Conservation (phyloP, 2,329 filamentous ascomycete species). For the Triangularia setosa region DNA sequence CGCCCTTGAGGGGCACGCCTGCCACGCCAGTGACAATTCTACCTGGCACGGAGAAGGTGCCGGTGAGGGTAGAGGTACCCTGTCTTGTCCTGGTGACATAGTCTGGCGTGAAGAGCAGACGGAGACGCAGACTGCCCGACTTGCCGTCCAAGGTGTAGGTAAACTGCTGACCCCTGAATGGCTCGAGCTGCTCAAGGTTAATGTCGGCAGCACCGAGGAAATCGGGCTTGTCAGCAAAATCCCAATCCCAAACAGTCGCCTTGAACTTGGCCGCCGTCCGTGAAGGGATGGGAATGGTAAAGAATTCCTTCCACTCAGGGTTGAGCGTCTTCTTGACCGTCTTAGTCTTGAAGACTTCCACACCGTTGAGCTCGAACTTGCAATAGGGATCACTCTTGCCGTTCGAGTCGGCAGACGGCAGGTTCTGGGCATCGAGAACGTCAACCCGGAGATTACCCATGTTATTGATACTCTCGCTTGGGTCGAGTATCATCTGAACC, state of each 20-base stretch:
- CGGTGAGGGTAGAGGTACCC: slow-evolving; percentile 88
- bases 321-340: slow-evolving; percentile 94
- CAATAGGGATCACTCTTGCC: slow-evolving; percentile 97
- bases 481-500: slow-evolving; percentile 88
- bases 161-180: slow-evolving; percentile 76
- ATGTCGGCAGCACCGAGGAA: slow-evolving; percentile 76
- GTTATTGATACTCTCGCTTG: slow-evolving; percentile 97
- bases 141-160: slow-evolving; percentile 79
- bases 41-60: slow-evolving; percentile 80
- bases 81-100: slow-evolving; percentile 85
- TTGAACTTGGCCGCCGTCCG: slow-evolving; percentile 80
- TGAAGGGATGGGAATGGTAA: slow-evolving; percentile 78
- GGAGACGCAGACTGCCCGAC: slow-evolving; percentile 76
- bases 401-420: slow-evolving; percentile 93
- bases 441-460: slow-evolving; percentile 95
- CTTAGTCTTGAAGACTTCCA: slow-evolving; percentile 92
- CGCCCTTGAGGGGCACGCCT: slow-evolving; percentile 91
- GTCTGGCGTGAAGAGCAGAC: slow-evolving; percentile 86
- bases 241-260: slow-evolving; percentile 88
- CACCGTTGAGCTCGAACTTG: slow-evolving; percentile 86
- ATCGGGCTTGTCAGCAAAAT: slow-evolving; percentile 93
- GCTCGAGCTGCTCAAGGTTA: slow-evolving; percentile 74
- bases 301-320: slow-evolving; percentile 94
- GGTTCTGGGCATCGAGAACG: slow-evolving; percentile 75
- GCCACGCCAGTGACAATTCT: slow-evolving; percentile 79